Base-by-base conservation (phyloP, 129 eudicot genomes). In the Escallonia herrerae region DNA sequence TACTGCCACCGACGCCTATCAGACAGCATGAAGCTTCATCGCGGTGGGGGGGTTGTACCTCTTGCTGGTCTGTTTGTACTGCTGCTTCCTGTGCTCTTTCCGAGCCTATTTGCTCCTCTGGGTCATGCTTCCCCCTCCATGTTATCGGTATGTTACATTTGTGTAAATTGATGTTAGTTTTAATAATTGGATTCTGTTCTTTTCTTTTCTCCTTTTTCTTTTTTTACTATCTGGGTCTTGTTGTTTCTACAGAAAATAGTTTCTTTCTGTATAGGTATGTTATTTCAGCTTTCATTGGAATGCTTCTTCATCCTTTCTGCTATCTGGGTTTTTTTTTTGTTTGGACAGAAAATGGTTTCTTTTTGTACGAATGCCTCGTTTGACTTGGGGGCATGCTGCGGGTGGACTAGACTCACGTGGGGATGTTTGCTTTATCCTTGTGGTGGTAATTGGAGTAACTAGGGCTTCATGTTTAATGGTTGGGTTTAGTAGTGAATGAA, bases 91-190 rank as follows among this genome's bases (percentile, higher is more conserved):
- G 39, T 80, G 9, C 47, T 78, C 12, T 78, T 74, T 66, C 71
- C 79, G 38, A 15, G 69, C 43, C 59, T 76, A 40, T 76, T 72
- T 46, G 62, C 74, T 72, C 84, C 86, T 55, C 60, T 79, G 40
- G 69, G 70, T 69, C 76, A 65, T 50, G 86, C 95, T 59, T 80
- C 82, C 12, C 68, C 87, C 58, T 73, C 89, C n/a, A 48, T 66
- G 45, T 49, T 82, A 49, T 79, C 84, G 83, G 97, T 91, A 78
- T 72, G 87, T 65, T 40, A 49, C 33, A 49, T 46, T 46, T 5
- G 9, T 49, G 13, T 49, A 49, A 11, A 49, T 49, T 8, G 0
- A 3, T 40, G 37, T 60, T 41, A 1, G 43, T 5, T 47, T 43
- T 44, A 22, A 8, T 44, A 22, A 8, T 47, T 65, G 14, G 3